Base-by-base conservation (phyloP, 495 filamentous ascomycete species). In the Cenococcum geophilum region DNA sequence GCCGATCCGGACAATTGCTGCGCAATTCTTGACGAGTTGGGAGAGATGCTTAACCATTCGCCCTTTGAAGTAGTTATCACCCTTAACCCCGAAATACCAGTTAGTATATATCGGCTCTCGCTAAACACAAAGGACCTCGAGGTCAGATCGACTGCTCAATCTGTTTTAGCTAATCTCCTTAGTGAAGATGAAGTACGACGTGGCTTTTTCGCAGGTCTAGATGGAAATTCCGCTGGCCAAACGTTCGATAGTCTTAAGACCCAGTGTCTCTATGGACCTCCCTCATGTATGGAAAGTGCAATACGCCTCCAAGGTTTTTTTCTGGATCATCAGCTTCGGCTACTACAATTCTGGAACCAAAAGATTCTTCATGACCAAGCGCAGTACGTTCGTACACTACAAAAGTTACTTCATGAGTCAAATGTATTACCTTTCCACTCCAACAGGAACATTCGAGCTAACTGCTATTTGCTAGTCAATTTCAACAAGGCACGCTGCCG, bases 401-500 rank as follows among this genome's bases (percentile, higher is more conserved):
- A 57, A 0, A 63, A 37, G 42, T 42, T 25, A 4, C 53, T 66
- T 0, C 18, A 37, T 12, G 66, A 69, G 14, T 52, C 32, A 14
- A 68, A 64, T 25, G 66, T 66, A 57, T 50, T 58, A 55, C 18
- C 27, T 34, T 23, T 34, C 1, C 40, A 18, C 10, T 21, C 12
- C 51, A 5, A n/a, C n/a, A 21, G 20, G 14, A 1, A n/a, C 12
- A 35, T n/a, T 42, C 34, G 21, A 48, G 23, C 52, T 62, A 22
- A 62, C 50, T 3, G 16, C 8, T 58, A 16, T 1, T 32, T 49
- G 18, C 8, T 48, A 70, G 67, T 54, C 66, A 1, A 69, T 71
- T 54, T 53, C 59, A 36, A 53, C 48, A 0, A 61, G 68, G n/a
- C 57, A 55, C 58, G 60, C 68, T 4, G 66, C 63, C 16, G 61